Evolutionary conservation across 768 basidiomycete genomes (phyloP), one percentile per base, ranked within the genome.

Genomic region (Kwoniella europaea): DNA sequence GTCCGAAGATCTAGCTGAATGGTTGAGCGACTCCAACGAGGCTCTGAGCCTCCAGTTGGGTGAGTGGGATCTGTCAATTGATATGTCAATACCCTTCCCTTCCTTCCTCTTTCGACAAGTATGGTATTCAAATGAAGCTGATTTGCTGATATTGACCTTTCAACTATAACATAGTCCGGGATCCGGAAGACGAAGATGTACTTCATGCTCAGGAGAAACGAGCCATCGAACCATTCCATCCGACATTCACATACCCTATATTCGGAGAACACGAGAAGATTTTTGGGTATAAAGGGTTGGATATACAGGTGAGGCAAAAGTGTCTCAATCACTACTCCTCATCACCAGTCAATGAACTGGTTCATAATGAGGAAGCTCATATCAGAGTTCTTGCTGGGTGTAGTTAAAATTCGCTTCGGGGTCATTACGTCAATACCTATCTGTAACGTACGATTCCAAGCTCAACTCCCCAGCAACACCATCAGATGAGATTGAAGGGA

Each of bases 221-320:
- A 44, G 46, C 65, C 10, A 56, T 80, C 69, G 87, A 88, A 70
- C 85, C 86, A 20, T 98, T 97, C 84, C 87, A 91, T 71, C 96
- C 96, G 2, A 85, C 86, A 3, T 99, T 98, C 85, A 98, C 96
- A 0, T 99, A 99, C 84, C 94, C 96, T 5, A 94, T 99, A 78
- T 98, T 90, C 80, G 96, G 96, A 63, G 93, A 98, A 77, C 92
- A 96, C 64, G 94, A 99, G 85, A 94, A 90, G 85, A 91, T 98
- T 67, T 98, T 96, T 82, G 96, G 96, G 2, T 98, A 97, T 84
- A 88, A 89, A 71, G 90, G 90, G 78, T 87, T 99, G 43, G 82
- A 87, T 29, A 90, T 98, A 76, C 89, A 96, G 80, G 94, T 97
- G 79, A 55, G 16, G 10, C 54, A 16, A 10, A 22, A 27, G 27